Evolutionary conservation across 78 protist species (phyloP), one percentile per base, ranked within the genome.

Genomic region (Speleostelium caveatum): DNA sequence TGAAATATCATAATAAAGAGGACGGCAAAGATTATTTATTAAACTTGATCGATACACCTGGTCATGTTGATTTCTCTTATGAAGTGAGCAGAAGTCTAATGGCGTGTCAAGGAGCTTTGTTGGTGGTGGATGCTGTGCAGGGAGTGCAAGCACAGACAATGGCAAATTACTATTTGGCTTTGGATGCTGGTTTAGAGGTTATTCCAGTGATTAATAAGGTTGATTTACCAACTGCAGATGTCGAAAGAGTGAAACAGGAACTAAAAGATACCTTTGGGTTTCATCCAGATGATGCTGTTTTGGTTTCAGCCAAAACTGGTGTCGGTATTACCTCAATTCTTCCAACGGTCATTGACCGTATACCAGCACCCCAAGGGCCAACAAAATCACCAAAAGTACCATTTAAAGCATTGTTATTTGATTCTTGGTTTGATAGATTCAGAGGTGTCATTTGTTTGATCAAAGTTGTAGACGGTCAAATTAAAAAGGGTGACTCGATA

Each of bases 1-100:
- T 96, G 92, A 30, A 76, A 32, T 65, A 80, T 19, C n/a, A 58
- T 17, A 66, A 80, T 24, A 42, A 51, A 28, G 65, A 67, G 10
- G 86, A 90, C 30, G 95, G 95, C 3, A 38, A 75, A 56, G 19
- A 38, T 6, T 95, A 86, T 67, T 8, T 97, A 49, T 42, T 97
- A 28, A 97, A 97, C 60, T 89, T 97, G 28, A 96, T 97, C 90
- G 98, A 97, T 78, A 94, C 97, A 38, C 98, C 98, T 1, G 98
- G 98, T 16, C 98, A 97, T 79, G 97, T 97, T 10, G 98, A 97
- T 74, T 97, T 97, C 41, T 21, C 30, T 24, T 96, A 95, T 77
- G 98, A 96, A 39, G 98, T 94, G 17, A 66, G 92, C 1, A 74
- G 98, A 55, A 66, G 94, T 3, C 73, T 96, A 17, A 85, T 85